Evolutionary conservation across 768 basidiomycete species (phyloP), one percentile per base, ranked within the genome.

Genomic region (Lactifluus rugatus): DNA sequence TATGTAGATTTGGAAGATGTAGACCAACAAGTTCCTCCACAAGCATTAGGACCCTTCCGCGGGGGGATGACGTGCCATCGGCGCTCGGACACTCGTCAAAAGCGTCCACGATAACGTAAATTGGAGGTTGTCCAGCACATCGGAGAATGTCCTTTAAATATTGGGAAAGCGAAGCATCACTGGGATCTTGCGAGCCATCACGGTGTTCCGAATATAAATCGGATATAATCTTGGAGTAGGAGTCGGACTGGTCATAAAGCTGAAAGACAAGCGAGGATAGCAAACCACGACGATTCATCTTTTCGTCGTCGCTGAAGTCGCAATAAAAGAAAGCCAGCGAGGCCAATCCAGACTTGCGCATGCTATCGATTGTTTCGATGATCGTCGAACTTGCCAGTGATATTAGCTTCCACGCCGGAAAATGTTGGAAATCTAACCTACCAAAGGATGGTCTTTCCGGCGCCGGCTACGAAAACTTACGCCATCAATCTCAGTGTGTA

Each of bases 301-400:
- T 57, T 48, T 46, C 3, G 2, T 42, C 34, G 10, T 52, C 50
- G n/a, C 50, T 36, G 34, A 52, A 57, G 14, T 52, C 50, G 16
- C 41, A 52, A 34, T 36, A 57, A 14, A 57, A 52, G 36, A 45
- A 57, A 1, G 45, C 57, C 7, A 57, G 42, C 7, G 9, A 46
- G 5, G 50, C 57, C 0, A 28, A n/a, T 21, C 57, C 57, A 0
- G 26, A 32, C 13, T 28, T 37, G 26, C 23, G 9, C 50, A 57
- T 39, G 11, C 23, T 3, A 14, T 34, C 34, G 14, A 52, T 34
- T 13, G 28, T 34, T 6, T 37, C 17, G 26, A 57, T 47, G 17
- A 57, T 46, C 17, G 14, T 11, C 10, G 21, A 17, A 19, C 10
- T n/a, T 14, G 9, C 6, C 4, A 45, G 37, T 45, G 17, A 39